Conservation (phyloP, 108 stramenopile species). For the Pelagomonas calceolata region DNA sequence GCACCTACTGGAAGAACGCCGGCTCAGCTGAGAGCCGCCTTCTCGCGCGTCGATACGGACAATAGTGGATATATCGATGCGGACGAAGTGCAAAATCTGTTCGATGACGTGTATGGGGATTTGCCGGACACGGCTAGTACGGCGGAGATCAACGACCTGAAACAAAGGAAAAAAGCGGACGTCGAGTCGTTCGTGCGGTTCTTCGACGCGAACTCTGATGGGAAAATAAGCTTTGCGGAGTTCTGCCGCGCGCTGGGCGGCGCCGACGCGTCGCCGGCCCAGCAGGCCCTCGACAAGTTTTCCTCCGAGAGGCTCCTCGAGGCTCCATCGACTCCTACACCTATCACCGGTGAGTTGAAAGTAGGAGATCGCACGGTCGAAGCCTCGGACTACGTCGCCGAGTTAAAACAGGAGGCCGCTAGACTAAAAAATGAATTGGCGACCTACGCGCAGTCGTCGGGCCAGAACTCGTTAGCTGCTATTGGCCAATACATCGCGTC, state of each 20-base stretch:
- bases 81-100: constrained; percentile 10
- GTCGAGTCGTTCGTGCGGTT: constrained; percentile 63
- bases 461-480: constrained; percentile 21
- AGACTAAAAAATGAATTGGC: constrained; percentile 49
- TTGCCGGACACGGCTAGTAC: constrained; percentile 32
- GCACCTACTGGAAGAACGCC: neutral
- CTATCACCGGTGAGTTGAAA: constrained; percentile 50
- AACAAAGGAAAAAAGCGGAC: constrained; percentile 35
- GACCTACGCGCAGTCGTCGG: neutral
- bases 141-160: constrained; percentile 49
- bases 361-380: constrained; percentile 66
- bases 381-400: constrained; percentile 66
- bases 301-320: constrained; percentile 33
- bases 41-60: constrained; percentile 58
- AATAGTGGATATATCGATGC: constrained; percentile 53
- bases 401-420: constrained; percentile 58
- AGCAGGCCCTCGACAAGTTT: constrained; percentile 21
- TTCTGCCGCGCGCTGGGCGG: neutral
- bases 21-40: constrained; percentile 33
- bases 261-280: neutral
- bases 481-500: constrained; percentile 66
- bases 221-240: constrained; percentile 23
- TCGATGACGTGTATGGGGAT: constrained; percentile 4
- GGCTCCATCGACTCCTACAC: constrained; percentile 12
- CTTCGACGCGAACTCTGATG: constrained; percentile 72